Conservation (phyloP, 306 rosid species). For the Quercus agrifolia region DNA sequence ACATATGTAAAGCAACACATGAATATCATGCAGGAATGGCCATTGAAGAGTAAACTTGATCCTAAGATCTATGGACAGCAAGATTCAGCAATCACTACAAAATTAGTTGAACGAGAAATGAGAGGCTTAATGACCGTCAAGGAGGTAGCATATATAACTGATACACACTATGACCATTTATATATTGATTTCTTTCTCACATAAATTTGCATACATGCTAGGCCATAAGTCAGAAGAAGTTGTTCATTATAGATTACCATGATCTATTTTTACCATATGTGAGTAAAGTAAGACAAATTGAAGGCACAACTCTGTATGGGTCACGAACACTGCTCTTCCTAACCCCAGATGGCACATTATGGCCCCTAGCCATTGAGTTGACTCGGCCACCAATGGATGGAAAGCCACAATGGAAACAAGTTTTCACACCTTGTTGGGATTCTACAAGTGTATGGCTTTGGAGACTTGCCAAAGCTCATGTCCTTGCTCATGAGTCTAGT, state of each 20-base stretch:
- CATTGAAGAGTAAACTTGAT: slow-evolving; percentile 67
- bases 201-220: slow-evolving; percentile 13
- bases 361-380: slow-evolving; percentile 69
- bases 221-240: slow-evolving; percentile 67
- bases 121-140: slow-evolving; percentile 31
- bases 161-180: neutral
- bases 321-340: slow-evolving; percentile 71
- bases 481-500: slow-evolving; percentile 82
- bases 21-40: slow-evolving; percentile 42
- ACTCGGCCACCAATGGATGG: slow-evolving; percentile 63
- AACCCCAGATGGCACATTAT: slow-evolving; percentile 37
- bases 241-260: slow-evolving; percentile 77
- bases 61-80: slow-evolving; percentile 41
- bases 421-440: slow-evolving; percentile 48
- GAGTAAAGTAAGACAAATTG: slow-evolving; percentile 44
- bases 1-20: no score
- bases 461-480: slow-evolving; percentile 86
- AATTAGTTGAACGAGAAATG: slow-evolving; percentile 37
- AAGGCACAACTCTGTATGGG: slow-evolving; percentile 74
- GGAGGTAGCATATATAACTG: slow-evolving; percentile 19
- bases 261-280: slow-evolving; percentile 70
- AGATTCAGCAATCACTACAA: slow-evolving; percentile 49
- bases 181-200: neutral
- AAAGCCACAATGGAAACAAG: slow-evolving; percentile 72
- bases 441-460: slow-evolving; percentile 80